Percentiles rank a stretch among this genome's conserved stretches.
phyloP scores from a whole-genome alignment of 768 basidiomycete species.

The Mycena galericulata region DNA sequence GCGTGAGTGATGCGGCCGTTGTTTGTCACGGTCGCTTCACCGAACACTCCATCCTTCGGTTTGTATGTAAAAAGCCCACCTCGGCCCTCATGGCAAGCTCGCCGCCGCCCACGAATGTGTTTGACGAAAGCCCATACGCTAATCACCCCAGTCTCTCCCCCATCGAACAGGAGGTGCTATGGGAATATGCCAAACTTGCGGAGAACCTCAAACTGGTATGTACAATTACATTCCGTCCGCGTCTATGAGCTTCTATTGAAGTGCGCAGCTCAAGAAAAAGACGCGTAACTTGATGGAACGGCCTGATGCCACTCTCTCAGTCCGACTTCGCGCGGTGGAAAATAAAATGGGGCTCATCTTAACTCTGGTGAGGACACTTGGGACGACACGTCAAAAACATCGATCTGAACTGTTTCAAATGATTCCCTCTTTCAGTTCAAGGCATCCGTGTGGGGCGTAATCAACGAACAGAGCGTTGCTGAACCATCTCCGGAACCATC shows the following conservation, averaged over 20 bases:
- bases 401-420: too few relatives aligned
- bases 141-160: conserved; percentile 73
- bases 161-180: conserved; percentile 84
- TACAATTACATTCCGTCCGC: not conserved
- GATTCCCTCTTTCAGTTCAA: conserved; percentile 72
- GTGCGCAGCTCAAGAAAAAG: conserved; percentile 67
- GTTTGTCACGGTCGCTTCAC: too few relatives aligned
- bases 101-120: conserved; percentile 53
- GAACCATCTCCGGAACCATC: conserved; percentile 36
- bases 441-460: conserved; percentile 95
- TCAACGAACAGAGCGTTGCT: conserved; percentile 78
- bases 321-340: conserved; percentile 84
- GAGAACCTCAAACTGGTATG: conserved; percentile 82
- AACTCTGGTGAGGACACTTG: conserved; percentile 74
- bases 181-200: conserved; percentile 93
- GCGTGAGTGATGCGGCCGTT: too few relatives aligned
- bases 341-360: conserved; percentile 96
- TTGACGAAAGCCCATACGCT: conserved; percentile 78
- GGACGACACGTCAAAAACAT: conserved; percentile 44
- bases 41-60: not conserved
- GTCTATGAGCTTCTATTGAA: not conserved
- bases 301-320: conserved; percentile 83
- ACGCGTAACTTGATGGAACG: conserved; percentile 79
- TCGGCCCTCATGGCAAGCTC: conserved; percentile 38
- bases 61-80: conserved; percentile 3